Conservation (phyloP, 2,329 filamentous ascomycete species). For the Tolypocladium capitatum region DNA sequence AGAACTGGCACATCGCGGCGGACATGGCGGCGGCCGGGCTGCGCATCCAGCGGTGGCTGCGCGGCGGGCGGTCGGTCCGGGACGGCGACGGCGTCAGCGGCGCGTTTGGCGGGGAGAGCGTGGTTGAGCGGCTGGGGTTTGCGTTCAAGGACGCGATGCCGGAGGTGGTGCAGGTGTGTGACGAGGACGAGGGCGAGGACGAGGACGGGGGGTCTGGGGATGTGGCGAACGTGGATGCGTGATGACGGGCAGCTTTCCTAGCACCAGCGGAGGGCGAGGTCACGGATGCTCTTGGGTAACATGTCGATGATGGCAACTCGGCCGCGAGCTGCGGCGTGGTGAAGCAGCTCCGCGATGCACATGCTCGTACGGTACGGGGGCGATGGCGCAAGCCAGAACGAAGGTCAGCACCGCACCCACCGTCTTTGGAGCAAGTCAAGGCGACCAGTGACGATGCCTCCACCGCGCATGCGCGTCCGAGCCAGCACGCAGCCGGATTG, state of each 20-base stretch:
- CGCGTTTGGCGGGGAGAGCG: slow-evolving; percentile 10
- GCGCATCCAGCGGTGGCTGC: slow-evolving; percentile 29
- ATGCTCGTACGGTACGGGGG: too few species aligned
- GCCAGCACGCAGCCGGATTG: background rate
- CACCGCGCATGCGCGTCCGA: background rate
- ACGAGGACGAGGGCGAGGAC: slow-evolving; percentile 1
- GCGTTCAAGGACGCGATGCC: slow-evolving; percentile 12
- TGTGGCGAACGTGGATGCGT: too few species aligned
- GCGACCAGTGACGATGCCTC: background rate
- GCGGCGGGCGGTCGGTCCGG: slow-evolving; percentile 4
- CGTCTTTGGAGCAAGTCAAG: too few species aligned
- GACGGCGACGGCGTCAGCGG: slow-evolving; percentile 4
- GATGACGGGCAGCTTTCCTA: too few species aligned
- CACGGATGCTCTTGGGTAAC: too few species aligned
- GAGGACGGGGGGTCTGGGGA: background rate
- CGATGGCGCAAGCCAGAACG: too few species aligned
- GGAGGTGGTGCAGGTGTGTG: slow-evolving; percentile 7
- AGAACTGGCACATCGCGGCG: slow-evolving; percentile 33
- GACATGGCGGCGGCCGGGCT: slow-evolving; percentile 23
- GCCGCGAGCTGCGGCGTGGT: too few species aligned
- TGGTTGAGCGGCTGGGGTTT: slow-evolving; percentile 14
- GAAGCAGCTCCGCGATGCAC: too few species aligned
- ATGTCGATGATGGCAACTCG: too few species aligned
- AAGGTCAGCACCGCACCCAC: too few species aligned
- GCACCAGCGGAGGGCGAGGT: too few species aligned